Base-by-base conservation (phyloP, 352 stramenopile species). In the Phytopythium sindhum region DNA sequence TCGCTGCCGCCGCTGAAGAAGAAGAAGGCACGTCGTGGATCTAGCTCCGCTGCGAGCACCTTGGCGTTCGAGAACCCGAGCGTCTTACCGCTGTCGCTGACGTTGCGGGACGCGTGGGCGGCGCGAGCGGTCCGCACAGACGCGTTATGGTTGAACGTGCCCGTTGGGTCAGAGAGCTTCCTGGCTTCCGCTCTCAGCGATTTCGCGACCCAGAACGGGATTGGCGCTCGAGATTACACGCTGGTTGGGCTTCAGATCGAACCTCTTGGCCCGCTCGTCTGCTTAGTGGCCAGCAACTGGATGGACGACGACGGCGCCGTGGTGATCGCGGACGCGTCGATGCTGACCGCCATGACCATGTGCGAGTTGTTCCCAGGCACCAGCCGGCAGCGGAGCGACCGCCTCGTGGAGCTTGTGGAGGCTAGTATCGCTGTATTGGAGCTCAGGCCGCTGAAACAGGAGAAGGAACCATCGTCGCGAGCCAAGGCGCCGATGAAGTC, bases 141-240 rank as follows among this genome's bases (percentile, higher is more conserved):
- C 41, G 56, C 39, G 39, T 15, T 61, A 6, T 61, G 56, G 56
- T 14, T 61, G 15, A 39, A 61, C 12, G 39, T 61, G 14, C 56
- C 56, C n/a, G 56, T 71, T 41, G 14, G 11, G 28, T 4, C 31
- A 2, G 19, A 19, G 10, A 42, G 28, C 28, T 57, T 26, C 4
- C 51, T 57, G 11, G 51, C 28, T 8, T 57, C 51, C 1, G 17
- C 51, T 0, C 51, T 57, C 10, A 3, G 19, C 2, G 51, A 57
- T 28, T 57, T 57, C 17, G 6, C n/a, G 17, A 26, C 15, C 8
- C 26, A 28, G 26, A 9, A 26, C 29, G 31, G 21, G 3, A 7
- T 35, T 21, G 7, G 26, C 26, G 4, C 21, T 28, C 44, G 9
- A 28, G 21, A n/a, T 2, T 0, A 23, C 8, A 5, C 0, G 26